Evolutionary conservation across 1,284 basidiomycete species (phyloP).

Genomic region (Rhizoctonia solani): DNA sequence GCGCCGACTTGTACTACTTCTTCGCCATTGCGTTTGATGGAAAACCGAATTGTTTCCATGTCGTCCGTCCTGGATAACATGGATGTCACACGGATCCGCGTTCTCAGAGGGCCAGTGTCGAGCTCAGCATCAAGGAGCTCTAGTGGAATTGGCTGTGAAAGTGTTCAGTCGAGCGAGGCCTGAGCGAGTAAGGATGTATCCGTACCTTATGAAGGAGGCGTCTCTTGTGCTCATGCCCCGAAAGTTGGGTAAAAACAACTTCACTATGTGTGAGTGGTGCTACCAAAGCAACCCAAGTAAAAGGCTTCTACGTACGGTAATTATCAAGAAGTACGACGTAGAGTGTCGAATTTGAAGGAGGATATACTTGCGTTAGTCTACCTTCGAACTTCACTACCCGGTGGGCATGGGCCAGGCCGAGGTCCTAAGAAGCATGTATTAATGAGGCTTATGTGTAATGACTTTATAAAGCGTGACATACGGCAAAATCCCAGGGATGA

Average conservation of each 20-base stretch:
- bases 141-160: conserved; percentile 10
- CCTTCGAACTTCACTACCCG: conserved; percentile 56
- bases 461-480: conserved; percentile 45
- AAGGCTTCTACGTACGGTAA: conserved; percentile 58
- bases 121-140: conserved; percentile 17
- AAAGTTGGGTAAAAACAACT: conserved; percentile 15
- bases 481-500: conserved; percentile 77
- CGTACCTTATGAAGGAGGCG: conserved; percentile 41
- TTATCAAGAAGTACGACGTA: conserved; percentile 73
- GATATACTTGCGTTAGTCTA: conserved; percentile 67
- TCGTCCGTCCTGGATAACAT: conserved; percentile 57
- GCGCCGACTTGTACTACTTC: conserved; percentile 22
- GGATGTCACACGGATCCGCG: conserved; percentile 68
- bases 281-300: conserved; percentile 64
- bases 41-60: conserved; percentile 68
- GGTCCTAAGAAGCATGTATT: conserved; percentile 55
- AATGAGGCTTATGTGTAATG: conserved; percentile 19
- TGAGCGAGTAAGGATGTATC: background rate
- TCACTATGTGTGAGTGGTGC: background rate
- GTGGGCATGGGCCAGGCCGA: conserved; percentile 56
- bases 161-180: background rate
- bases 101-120: conserved; percentile 19
- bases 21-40: conserved; percentile 58
- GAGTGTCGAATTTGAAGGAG: conserved; percentile 59
- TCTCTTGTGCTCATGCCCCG: background rate